Conservation (phyloP, 306 rosid species). For the Ziziphus jujuba region DNA sequence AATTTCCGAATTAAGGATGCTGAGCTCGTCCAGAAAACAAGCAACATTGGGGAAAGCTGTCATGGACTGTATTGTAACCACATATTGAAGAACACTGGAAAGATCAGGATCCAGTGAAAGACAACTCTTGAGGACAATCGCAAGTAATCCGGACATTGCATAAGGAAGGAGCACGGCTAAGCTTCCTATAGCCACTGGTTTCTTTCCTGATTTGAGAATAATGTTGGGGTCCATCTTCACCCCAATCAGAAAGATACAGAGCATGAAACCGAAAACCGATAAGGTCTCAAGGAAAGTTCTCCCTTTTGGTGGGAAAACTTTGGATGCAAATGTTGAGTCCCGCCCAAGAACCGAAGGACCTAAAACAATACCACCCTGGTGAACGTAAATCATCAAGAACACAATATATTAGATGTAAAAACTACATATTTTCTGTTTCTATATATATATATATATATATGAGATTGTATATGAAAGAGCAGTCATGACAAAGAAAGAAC, state of each 20-base stretch:
- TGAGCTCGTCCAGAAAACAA: conserved; percentile 49
- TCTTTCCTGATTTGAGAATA: conserved; percentile 37
- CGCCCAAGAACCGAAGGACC: conserved; percentile 69
- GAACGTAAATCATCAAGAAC: neutral
- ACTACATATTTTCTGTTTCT: too few species aligned
- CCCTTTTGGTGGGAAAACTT: conserved; percentile 51
- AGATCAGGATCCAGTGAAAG: conserved; percentile 39
- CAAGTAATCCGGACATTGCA: conserved; percentile 23
- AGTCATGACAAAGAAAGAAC: too few species aligned
- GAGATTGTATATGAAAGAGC: too few species aligned
- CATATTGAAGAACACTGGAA: conserved; percentile 26
- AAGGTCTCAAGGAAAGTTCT: conserved; percentile 47
- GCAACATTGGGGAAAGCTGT: conserved; percentile 54
- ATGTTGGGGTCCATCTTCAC: conserved; percentile 56
- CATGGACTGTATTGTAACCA: conserved; percentile 35
- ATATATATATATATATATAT: too few species aligned
- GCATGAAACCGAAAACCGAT: conserved; percentile 50
- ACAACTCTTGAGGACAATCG: conserved; percentile 7
- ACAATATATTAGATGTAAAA: too few species aligned
- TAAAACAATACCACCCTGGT: conserved; percentile 60
- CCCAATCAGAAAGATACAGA: conserved; percentile 48
- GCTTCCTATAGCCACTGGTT: conserved; percentile 40
- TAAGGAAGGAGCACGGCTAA: conserved; percentile 45
- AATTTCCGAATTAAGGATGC: conserved; percentile 58
- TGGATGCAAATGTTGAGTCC: conserved; percentile 30